Conservation (phyloP, 495 filamentous ascomycete genomes). For the Xylaria castorea region DNA sequence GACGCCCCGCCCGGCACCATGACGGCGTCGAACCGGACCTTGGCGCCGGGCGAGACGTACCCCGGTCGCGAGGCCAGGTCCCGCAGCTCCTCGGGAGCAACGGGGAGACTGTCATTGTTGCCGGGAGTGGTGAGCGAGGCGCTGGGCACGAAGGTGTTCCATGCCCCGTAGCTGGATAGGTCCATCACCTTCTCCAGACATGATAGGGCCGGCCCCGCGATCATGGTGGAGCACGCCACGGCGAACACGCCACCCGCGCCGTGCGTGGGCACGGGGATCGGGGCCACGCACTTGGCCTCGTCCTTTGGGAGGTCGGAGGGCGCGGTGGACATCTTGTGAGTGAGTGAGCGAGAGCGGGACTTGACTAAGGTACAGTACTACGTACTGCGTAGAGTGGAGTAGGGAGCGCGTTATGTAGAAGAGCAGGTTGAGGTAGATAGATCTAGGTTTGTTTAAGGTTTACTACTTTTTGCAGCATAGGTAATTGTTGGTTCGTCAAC, state of each 20-base stretch:
- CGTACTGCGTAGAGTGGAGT: neutral
- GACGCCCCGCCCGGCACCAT: constrained; percentile 29
- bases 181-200: constrained; percentile 40
- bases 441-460: neutral
- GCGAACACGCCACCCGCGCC: constrained; percentile 41
- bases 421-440: neutral
- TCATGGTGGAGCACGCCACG: constrained; percentile 38
- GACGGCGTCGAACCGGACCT: constrained; percentile 44
- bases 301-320: constrained; percentile 18
- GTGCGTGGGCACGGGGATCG: constrained; percentile 41
- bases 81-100: constrained; percentile 6
- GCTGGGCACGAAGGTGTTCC: constrained; percentile 46
- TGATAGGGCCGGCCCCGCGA: constrained; percentile 38
- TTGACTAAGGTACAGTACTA: neutral
- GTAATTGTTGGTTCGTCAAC: neutral
- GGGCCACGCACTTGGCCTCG: neutral
- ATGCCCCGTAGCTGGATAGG: constrained; percentile 38
- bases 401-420: neutral
- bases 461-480: neutral
- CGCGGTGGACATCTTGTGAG: constrained; percentile 18
- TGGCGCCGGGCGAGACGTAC: constrained; percentile 40
- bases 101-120: neutral
- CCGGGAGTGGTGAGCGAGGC: constrained; percentile 34
- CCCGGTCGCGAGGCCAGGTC: constrained; percentile 40
- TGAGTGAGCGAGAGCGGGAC: neutral